phyloP scores from a whole-genome alignment of 2,329 filamentous ascomycete species.

The Xylaria polymorpha region DNA sequence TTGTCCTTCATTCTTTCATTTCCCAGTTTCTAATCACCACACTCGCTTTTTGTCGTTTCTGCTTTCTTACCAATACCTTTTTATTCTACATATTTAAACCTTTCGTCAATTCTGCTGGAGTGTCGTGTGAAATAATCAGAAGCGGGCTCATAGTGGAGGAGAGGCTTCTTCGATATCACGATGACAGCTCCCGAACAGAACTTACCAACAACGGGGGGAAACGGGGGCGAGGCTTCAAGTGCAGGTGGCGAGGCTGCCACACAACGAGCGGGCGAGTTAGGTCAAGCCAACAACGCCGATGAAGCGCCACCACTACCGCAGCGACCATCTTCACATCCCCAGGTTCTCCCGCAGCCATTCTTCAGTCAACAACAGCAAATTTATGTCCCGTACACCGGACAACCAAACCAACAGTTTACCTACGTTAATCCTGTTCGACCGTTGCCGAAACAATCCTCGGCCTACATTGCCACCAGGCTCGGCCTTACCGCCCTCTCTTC shows the following conservation, averaged over 20 bases:
- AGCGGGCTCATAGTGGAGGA: background rate
- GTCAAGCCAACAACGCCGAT: slow-evolving; percentile 12
- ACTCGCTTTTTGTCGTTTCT: slow-evolving; percentile 30
- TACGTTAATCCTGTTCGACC: slow-evolving; percentile 42
- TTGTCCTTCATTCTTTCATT: slow-evolving; percentile 40
- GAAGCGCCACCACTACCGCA: slow-evolving; percentile 35
- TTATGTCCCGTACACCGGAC: slow-evolving; percentile 39
- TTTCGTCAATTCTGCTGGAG: background rate
- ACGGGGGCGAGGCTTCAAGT: slow-evolving; percentile 32
- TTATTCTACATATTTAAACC: background rate
- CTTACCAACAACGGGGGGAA: slow-evolving; percentile 25
- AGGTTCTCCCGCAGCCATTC: slow-evolving; percentile 40
- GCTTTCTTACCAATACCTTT: background rate
- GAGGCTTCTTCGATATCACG: slow-evolving; percentile 10
- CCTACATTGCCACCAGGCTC: slow-evolving; percentile 44
- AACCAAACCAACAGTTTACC: slow-evolving; percentile 37
- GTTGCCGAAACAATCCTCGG: slow-evolving; percentile 41
- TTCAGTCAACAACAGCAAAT: slow-evolving; percentile 34
- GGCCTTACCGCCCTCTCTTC: slow-evolving; percentile 42
- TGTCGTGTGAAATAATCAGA: background rate
- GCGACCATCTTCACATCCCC: slow-evolving; percentile 30
- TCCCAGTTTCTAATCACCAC: slow-evolving; percentile 13
- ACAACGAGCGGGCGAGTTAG: slow-evolving; percentile 16
- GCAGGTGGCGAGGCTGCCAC: slow-evolving; percentile 25
- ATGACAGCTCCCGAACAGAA: slow-evolving; percentile 35